Evolutionary conservation across 2,329 filamentous ascomycete species (phyloP), one percentile per base, ranked within the genome.

Genomic region (Pestalotiopsis sp.): DNA sequence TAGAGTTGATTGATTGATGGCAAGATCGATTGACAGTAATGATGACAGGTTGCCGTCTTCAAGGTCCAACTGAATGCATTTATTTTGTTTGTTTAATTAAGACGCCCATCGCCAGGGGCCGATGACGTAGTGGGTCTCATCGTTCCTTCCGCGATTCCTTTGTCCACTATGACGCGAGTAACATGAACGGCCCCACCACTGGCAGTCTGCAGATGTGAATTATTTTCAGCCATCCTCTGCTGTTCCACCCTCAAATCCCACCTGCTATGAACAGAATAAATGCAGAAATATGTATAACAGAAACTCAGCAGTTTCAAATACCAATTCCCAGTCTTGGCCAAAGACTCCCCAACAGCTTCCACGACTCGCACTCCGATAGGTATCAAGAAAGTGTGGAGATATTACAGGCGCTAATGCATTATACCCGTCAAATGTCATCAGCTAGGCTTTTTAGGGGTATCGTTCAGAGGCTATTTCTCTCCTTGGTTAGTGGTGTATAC

Each of bases 81-180:
- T 24, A 52, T 64, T 44, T 65, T 26, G 62, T 38, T 56, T 38
- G 22, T n/a, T 55, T 4, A 65, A 52, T 52, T n/a, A 52, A 20
- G 17, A n/a, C 14, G 40, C 17, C 24, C 17, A 39, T 30, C n/a
- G 14, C 13, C 14, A 56, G 39, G 30, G 35, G 20, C 48, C 30
- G 20, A 65, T 65, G 62, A 65, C 62, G 62, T 65, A 65, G 40
- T 17, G 20, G 35, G 56, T 26, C 22, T 44, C 26, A 22, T 14
- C 7, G 30, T 35, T 9, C 30, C 30, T 35, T 35, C 17, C n/a
- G 20, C 38, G 24, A n/a, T 65, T 62, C n/a, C 62, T 65, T 65
- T 56, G 62, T 65, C 26, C 40, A 38, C 39, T 24, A 64, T 64
- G 61, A 64, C 61, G 61, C 61, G 39, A 22, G 39, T 39, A 59